These are phyloP conservation scores for Entomortierella beljakovae DNA, from an alignment of 192 early-diverging fungal species.

Conservation along the genomic window DNA sequence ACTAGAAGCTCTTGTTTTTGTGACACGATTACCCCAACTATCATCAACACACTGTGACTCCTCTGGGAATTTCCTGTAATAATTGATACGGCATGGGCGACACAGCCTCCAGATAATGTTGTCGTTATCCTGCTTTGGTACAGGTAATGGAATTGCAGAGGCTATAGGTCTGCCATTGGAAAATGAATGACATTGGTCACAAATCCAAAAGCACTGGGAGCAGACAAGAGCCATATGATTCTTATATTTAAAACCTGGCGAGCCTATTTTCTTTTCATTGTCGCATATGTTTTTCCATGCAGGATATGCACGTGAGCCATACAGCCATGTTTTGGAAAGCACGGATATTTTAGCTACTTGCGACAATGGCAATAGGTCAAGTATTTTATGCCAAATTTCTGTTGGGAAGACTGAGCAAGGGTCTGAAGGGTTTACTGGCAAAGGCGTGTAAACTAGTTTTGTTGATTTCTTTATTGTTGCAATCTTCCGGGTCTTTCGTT, in stretches of 20 bases:
- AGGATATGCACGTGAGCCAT: conserved; percentile 5
- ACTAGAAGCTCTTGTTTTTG: conserved; percentile 10
- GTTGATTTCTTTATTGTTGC: not conserved
- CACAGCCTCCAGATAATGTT: conserved; percentile 17
- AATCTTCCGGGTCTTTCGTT: not conserved
- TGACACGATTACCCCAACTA: not conserved
- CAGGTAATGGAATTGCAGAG: conserved; percentile 22
- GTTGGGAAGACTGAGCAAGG: conserved; percentile 21
- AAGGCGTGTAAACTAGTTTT: not conserved
- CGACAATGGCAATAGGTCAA: conserved; percentile 10
- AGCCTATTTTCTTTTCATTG: not conserved
- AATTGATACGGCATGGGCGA: not conserved
- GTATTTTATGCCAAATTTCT: conserved; percentile 27
- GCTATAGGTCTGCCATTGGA: not conserved
- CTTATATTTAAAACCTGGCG: conserved; percentile 6
- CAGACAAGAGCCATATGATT: conserved; percentile 23
- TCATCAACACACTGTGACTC: not conserved
- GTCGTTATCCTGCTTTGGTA: not conserved
- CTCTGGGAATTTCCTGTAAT: conserved; percentile 11
- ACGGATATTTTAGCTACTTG: conserved; percentile 9
- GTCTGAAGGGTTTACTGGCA: conserved; percentile 9
- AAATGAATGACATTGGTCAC: conserved; percentile 18
- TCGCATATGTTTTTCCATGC: conserved; percentile 5
- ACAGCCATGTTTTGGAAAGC: conserved; percentile 19
- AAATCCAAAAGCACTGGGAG: conserved; percentile 14